Base-by-base conservation (phyloP, 1,139 yeast species). In the Candida labiduridarum region DNA sequence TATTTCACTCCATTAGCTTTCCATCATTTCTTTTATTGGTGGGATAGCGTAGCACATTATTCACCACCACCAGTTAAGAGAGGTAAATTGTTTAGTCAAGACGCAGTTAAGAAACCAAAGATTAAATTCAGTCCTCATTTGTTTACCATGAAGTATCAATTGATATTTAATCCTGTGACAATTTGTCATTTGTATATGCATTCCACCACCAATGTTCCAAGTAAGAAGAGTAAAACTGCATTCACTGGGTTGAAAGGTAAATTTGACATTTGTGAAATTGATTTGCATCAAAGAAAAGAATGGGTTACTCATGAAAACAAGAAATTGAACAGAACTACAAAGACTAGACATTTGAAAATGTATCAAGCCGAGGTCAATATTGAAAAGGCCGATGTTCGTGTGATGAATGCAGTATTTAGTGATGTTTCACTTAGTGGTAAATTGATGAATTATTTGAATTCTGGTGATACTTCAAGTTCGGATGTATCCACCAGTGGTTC, bases 161-260 rank as follows among this genome's bases (percentile, higher is more conserved):
- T 95, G 30, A 79, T 82, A 22, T 73, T 92, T 46, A 79, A 84
- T 30, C 96, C 97, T 1, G 68, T 92, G 40, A 86, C 81, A 45
- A 74, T 92, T 9, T 78, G 94, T 0, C 95, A 91, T 65, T 76
- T 85, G 51, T 86, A 86, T 58, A 77, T 81, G 56, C 89, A 85
- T 59, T 64, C 65, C 6, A 54, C 50, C 22, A 72, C 71, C 9
- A 73, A 75, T 42, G 38, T 47, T 4, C 59, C 73, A 29, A 68
- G 74, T 19, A 79, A 79, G 43, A 70, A 73, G 44, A 75, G 76
- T 48, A 69, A 76, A 35, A 74, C 84, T 42, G 80, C 85, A 1
- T 80, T 87, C 55, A 86, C 91, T 2, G 99, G 98, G 7, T 61
- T 91, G 35, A 94, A 94, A 65, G 90, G 87, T 2, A 84, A 83